Evolutionary conservation across 2,329 filamentous ascomycete species (phyloP), one percentile per base, ranked within the genome.

Genomic region (Aspergillus fructus): DNA sequence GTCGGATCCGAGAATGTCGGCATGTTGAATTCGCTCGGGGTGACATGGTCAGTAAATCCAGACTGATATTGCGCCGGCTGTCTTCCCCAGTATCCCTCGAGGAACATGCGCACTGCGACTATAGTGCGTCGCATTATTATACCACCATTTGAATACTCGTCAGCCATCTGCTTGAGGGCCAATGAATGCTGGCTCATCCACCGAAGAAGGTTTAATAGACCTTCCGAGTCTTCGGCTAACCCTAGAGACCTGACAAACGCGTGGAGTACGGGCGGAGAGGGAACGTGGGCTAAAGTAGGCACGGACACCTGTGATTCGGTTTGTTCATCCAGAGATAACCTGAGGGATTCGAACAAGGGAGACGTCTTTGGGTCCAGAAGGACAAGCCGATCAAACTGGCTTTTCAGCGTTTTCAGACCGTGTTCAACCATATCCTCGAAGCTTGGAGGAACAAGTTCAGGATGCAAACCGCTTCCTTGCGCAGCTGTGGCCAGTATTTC

Each of bases 221-320:
- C 72, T 39, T 75, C 67, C 41, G 71, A 69, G 54, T 80, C 78
- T 55, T 69, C 68, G 5, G 71, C 69, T 4, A 71, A 60, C 11
- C 77, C 78, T 12, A 80, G 66, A 30, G 73, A 71, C 42, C 77
- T 69, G 45, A 78, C 69, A 56, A 77, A 77, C 5, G 67, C 67
- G 64, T 80, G 78, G 12, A 80, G 66, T 12, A 66, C 63, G 37
- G 74, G 71, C 51, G 74, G 74, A 2, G 65, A 64, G 5, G 77
- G 77, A 2, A 73, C 68, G 37, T 72, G 68, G 30, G 74, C 63
- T 50, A 75, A 60, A 33, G 62, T 46, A 34, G 73, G 72, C 37
- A 76, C 49, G 48, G 53, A 54, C 42, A 66, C 59, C 30, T 63
- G 60, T 5, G 62, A 50, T 11, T 61, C 55, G 7, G 59, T 55